Conservation (phyloP, 2,329 filamentous ascomycete genomes). For the Scedosporium dehoogii region DNA sequence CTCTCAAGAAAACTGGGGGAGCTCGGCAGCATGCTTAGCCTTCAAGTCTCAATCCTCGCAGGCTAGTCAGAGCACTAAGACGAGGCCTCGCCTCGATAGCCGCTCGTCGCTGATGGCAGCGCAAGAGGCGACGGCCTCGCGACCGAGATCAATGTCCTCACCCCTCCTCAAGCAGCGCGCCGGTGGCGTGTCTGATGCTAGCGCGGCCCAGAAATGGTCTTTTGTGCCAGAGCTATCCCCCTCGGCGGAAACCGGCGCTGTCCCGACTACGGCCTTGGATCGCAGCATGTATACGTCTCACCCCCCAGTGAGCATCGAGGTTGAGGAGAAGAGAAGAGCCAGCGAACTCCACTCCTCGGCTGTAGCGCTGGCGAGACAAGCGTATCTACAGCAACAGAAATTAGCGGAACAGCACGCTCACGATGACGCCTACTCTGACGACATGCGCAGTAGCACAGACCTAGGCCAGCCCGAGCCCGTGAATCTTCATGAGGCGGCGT, state of each 20-base stretch:
- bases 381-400: constrained; percentile 68
- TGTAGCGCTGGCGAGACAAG: constrained; percentile 78
- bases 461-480: constrained; percentile 33
- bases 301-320: constrained; percentile 61
- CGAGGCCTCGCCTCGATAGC: constrained; percentile 30
- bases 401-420: constrained; percentile 17
- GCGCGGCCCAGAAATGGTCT: constrained; percentile 47
- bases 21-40: constrained; percentile 61
- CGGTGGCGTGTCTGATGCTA: constrained; percentile 32
- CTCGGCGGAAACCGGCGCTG: constrained; percentile 47
- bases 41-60: constrained; percentile 28
- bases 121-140: constrained; percentile 3
- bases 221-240: constrained; percentile 22
- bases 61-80: constrained; percentile 61
- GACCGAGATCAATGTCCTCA: constrained; percentile 4
- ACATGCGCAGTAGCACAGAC: not conserved
- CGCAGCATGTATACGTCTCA: constrained; percentile 69
- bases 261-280: constrained; percentile 52
- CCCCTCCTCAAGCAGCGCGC: constrained; percentile 1
- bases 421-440: not conserved
- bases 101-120: constrained; percentile 2
- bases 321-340: constrained; percentile 62
- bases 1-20: constrained; percentile 38
- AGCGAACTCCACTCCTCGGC: constrained; percentile 73
- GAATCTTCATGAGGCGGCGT: constrained; percentile 76